phyloP scores from a whole-genome alignment of 352 stramenopile species.

The Pythium rhizo-oryzae region DNA sequence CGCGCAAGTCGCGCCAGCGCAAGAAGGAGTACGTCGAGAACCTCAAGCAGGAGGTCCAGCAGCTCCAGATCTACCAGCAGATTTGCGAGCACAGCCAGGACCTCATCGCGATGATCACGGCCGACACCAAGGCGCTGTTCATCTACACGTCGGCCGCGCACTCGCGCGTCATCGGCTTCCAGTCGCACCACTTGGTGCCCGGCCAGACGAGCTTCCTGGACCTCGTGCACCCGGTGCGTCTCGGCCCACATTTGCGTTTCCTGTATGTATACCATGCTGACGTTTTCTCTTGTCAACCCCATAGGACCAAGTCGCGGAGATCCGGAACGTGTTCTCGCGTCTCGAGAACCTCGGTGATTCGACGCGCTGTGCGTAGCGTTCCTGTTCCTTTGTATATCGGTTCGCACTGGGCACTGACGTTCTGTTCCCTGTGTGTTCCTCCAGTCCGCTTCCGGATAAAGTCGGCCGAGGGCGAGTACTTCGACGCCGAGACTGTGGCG shows the following conservation, averaged over 20 bases:
- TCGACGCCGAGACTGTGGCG: slow-evolving; percentile 71
- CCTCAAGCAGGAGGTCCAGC: slow-evolving; percentile 88
- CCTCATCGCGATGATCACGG: slow-evolving; percentile 72
- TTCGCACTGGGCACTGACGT: not conserved
- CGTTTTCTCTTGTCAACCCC: slow-evolving; percentile 6
- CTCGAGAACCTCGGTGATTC: slow-evolving; percentile 66
- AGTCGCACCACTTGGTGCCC: slow-evolving; percentile 73
- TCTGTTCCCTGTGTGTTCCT: slow-evolving; percentile 18
- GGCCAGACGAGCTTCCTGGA: slow-evolving; percentile 83
- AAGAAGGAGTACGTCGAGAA: slow-evolving; percentile 96
- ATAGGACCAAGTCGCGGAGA: slow-evolving; percentile 61
- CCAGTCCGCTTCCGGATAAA: slow-evolving; percentile 86
- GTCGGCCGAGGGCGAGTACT: slow-evolving; percentile 74
- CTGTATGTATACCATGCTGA: not conserved
- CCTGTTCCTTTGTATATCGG: not conserved
- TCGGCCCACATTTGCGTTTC: no score
- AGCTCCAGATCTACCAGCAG: slow-evolving; percentile 86
- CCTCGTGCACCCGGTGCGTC: slow-evolving; percentile 77
- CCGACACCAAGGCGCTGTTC: slow-evolving; percentile 63
- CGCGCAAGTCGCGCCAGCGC: slow-evolving; percentile 92
- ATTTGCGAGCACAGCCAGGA: slow-evolving; percentile 85
- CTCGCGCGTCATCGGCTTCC: slow-evolving; percentile 74
- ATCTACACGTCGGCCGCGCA: slow-evolving; percentile 73
- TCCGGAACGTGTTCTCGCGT: slow-evolving; percentile 66
- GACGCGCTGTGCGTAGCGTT: slow-evolving; percentile 58